These are phyloP conservation scores for Phytopythium aichiense DNA, from an alignment of 352 stramenopile genomes.

Conservation along the genomic window DNA sequence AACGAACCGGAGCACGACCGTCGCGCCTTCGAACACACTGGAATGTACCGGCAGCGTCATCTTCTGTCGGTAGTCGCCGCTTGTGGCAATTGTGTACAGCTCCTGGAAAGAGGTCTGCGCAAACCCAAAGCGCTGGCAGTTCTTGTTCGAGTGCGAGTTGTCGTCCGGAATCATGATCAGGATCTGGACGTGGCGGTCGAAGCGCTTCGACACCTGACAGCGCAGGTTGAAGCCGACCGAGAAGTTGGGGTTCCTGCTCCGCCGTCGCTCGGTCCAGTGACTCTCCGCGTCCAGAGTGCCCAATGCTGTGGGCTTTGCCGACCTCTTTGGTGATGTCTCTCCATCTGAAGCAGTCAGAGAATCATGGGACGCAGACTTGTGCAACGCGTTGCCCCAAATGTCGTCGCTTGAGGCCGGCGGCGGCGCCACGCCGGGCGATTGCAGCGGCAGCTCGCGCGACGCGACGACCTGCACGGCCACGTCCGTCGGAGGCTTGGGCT, in stretches of 20 bases:
- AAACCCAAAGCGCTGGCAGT: constrained; percentile 65
- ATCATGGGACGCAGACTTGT: constrained; percentile 6
- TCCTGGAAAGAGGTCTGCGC: constrained; percentile 78
- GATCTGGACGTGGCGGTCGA: constrained; percentile 69
- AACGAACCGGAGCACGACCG: constrained; percentile 55
- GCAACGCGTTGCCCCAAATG: constrained; percentile 4
- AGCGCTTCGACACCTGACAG: constrained; percentile 40
- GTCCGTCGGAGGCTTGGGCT: constrained; percentile 46
- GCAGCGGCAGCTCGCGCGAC: constrained; percentile 41
- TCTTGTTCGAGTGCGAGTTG: constrained; percentile 51
- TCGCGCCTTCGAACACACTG: constrained; percentile 50
- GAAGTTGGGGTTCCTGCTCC: constrained; percentile 60
- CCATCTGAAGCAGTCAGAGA: constrained; percentile 1
- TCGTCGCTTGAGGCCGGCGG: neutral
- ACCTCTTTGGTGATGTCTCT: constrained; percentile 1
- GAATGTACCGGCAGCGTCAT: constrained; percentile 72
- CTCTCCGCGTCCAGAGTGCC: constrained; percentile 46
- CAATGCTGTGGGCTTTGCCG: constrained; percentile 5
- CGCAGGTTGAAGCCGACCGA: constrained; percentile 58
- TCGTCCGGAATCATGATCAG: constrained; percentile 80
- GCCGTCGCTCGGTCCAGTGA: constrained; percentile 68
- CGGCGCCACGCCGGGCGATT: neutral
- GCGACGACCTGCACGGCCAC: constrained; percentile 70
- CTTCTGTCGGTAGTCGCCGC: constrained; percentile 48
- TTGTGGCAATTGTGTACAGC: constrained; percentile 61